These are phyloP conservation scores for Selenicereus undatus DNA, from an alignment of 148 eudicot genomes.

Conservation along the genomic window DNA sequence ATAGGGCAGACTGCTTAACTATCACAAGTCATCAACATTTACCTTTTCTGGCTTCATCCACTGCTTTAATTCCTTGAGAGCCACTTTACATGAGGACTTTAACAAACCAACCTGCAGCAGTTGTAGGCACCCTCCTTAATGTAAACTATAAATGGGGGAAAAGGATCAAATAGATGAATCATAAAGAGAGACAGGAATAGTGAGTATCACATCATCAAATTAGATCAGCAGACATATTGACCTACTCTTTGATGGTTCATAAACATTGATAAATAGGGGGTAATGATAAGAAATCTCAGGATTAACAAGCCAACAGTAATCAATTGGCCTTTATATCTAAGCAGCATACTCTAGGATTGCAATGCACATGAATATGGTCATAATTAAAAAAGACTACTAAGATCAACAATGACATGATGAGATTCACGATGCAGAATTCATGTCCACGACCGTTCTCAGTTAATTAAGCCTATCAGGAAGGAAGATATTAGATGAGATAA, in stretches of 20 bases:
- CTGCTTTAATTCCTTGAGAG: slow-evolving; percentile 34
- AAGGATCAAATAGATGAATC: background rate
- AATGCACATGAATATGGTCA: background rate
- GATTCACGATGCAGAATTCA: background rate
- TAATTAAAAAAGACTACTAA: background rate
- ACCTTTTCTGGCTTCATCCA: slow-evolving; percentile 67
- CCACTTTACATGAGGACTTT: slow-evolving; percentile 41
- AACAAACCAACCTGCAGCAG: slow-evolving; percentile 18
- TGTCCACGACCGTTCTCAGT: background rate
- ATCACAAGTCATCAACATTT: background rate
- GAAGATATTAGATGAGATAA: background rate
- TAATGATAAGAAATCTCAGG: background rate
- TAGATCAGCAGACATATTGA: background rate
- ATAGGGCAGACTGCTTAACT: background rate
- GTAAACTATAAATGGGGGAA: background rate
- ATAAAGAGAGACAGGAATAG: background rate
- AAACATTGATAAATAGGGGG: too few species aligned
- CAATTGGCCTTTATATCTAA: background rate
- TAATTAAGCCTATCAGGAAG: background rate
- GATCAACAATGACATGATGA: background rate
- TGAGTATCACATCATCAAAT: background rate
- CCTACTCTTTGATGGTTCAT: background rate
- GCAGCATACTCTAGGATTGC: background rate
- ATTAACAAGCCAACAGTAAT: background rate
- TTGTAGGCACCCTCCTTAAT: background rate